These are phyloP conservation scores for Endocarpon pusillum DNA, from an alignment of 495 filamentous ascomycete species.

Conservation along the genomic window DNA sequence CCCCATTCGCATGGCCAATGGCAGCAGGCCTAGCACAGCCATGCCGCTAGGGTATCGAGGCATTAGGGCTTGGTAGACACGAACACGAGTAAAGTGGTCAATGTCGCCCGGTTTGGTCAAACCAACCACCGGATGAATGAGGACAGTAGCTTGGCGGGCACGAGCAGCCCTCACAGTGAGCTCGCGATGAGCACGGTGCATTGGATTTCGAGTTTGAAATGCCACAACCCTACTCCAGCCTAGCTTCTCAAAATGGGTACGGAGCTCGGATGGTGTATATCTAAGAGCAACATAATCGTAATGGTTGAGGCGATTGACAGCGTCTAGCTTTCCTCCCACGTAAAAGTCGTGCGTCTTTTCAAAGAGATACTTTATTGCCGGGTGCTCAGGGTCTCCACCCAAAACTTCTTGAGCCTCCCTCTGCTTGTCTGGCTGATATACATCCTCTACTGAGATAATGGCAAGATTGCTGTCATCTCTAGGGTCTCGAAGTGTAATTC, in stretches of 20 bases:
- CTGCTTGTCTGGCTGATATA: slow-evolving; percentile 89
- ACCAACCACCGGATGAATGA: slow-evolving; percentile 97
- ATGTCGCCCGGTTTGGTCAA: slow-evolving; percentile 98
- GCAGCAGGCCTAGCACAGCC: slow-evolving; percentile 90
- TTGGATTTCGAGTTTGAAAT: slow-evolving; percentile 95
- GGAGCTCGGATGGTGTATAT: slow-evolving; percentile 90
- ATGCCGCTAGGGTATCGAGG: slow-evolving; percentile 98
- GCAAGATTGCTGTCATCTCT: slow-evolving; percentile 90
- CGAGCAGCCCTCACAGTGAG: slow-evolving; percentile 93
- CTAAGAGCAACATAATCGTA: slow-evolving; percentile 96
- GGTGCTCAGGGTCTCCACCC: slow-evolving; percentile 84
- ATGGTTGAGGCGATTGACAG: slow-evolving; percentile 85
- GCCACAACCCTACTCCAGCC: slow-evolving; percentile 93
- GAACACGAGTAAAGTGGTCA: slow-evolving; percentile 98
- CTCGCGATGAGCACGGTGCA: slow-evolving; percentile 97
- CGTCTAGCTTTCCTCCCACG: slow-evolving; percentile 87
- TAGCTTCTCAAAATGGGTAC: slow-evolving; percentile 95
- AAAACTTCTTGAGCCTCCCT: slow-evolving; percentile 90
- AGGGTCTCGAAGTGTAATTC: slow-evolving; percentile 82
- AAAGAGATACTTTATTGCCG: slow-evolving; percentile 78
- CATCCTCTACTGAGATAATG: slow-evolving; percentile 87
- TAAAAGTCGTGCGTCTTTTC: slow-evolving; percentile 70
- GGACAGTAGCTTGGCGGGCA: slow-evolving; percentile 87
- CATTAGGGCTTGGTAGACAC: slow-evolving; percentile 92
- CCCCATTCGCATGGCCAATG: slow-evolving; percentile 97